phyloP scores from a whole-genome alignment of 1,139 yeast species.

The Candida smagusa region DNA sequence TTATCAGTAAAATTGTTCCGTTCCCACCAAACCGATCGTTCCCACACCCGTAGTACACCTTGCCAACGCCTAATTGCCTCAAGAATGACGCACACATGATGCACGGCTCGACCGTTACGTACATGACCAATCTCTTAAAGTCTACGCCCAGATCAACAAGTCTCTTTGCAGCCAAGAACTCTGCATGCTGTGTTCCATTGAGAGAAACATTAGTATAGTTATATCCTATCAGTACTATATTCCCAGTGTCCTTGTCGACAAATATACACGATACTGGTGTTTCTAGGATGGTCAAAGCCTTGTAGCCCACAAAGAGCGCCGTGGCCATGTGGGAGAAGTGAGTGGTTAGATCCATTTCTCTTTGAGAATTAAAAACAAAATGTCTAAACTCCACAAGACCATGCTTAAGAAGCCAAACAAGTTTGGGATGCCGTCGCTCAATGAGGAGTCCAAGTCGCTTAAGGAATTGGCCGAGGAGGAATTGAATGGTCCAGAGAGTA shows the following conservation, averaged over 20 bases:
- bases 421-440: constrained; percentile 3
- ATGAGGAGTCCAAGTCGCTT: constrained; percentile 3
- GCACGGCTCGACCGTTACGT: constrained; percentile 97
- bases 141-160: constrained; percentile 36
- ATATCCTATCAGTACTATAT: constrained; percentile 73
- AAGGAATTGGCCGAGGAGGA: constrained; percentile 4
- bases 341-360: constrained; percentile 18
- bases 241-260: constrained; percentile 44
- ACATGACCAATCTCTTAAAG: constrained; percentile 55
- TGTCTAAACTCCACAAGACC: constrained; percentile 14
- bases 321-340: constrained; percentile 37
- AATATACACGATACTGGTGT: constrained; percentile 72
- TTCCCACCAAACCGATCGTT: constrained; percentile 97
- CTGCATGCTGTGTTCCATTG: constrained; percentile 90
- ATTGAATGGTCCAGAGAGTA: not conserved
- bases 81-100: constrained; percentile 96
- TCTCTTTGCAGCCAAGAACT: constrained; percentile 57
- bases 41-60: constrained; percentile 86
- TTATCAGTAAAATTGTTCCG: constrained; percentile 74
- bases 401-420: constrained; percentile 27
- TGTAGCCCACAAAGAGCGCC: constrained; percentile 40
- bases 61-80: constrained; percentile 70
- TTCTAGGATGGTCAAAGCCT: constrained; percentile 51
- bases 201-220: constrained; percentile 86
- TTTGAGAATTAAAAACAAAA: constrained; percentile 1